Evolutionary conservation across 306 rosid genomes (phyloP).

Genomic region (Ormosia semicastrata): DNA sequence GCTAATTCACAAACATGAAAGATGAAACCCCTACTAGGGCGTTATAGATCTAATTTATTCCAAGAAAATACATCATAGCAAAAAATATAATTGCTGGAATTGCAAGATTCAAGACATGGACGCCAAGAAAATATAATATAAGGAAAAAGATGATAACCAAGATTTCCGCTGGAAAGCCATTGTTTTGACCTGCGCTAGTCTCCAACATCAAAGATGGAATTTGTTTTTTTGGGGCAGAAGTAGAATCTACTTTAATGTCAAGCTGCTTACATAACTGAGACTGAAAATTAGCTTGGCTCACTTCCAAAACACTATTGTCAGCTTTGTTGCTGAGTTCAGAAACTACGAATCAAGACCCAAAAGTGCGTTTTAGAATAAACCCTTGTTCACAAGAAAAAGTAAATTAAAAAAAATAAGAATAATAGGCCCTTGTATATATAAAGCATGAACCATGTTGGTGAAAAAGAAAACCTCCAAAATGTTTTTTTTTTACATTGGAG

Average conservation of each 20-base stretch:
- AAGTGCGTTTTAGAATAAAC: neutral
- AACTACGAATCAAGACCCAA: neutral
- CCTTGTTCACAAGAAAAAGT: neutral
- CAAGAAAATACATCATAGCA: neutral
- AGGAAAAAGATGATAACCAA: neutral
- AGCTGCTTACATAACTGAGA: too few relatives aligned
- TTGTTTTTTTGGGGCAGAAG: neutral
- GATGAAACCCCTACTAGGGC: neutral
- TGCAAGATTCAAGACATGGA: neutral
- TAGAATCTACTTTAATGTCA: neutral
- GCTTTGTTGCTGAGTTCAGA: neutral
- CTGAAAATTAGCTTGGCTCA: neutral
- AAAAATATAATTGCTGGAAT: neutral
- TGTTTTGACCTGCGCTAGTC: neutral
- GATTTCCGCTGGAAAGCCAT: neutral
- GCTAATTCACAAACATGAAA: too few relatives aligned
- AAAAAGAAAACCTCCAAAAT: too few relatives aligned
- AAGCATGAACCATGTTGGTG: too few relatives aligned
- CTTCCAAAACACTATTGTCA: neutral
- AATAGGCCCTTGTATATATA: too few relatives aligned
- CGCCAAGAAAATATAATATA: neutral
- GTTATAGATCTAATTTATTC: neutral
- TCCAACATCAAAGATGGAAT: neutral
- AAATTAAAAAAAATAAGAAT: too few relatives aligned
- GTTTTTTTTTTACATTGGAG: too few relatives aligned